Base-by-base conservation (phyloP, 2,329 filamentous ascomycete species). In the Emergomyces pasteurianus region DNA sequence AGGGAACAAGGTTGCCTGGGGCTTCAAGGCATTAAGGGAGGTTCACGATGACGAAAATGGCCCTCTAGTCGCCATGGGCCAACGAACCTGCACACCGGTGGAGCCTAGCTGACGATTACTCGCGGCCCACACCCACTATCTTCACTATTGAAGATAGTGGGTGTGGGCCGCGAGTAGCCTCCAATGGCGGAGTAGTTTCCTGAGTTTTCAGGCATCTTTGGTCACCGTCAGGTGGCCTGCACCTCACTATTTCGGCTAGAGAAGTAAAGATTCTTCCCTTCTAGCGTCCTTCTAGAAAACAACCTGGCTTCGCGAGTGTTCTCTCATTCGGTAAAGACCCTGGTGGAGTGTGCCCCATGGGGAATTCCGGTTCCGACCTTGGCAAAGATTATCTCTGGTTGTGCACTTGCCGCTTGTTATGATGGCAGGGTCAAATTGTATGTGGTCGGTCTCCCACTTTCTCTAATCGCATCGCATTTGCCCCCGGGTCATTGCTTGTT, bases 201-300 rank as follows among this genome's bases (percentile, higher is more conserved):
- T 26, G 23, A 26, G 16, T 7, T 34, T n/a, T n/a, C 50, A 18
- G 3, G 4, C n/a, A n/a, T 54, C 4, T 21, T n/a, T 36, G 34
- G 31, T 26, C 53, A 28, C 36, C 36, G 53, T n/a, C 53, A n/a
- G 21, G 18, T 40, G 8, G 53, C 14, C 36, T 28, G n/a, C 4
- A 40, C 1, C 53, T n/a, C 18, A 8, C 53, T 56, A 14, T 1
- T 23, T 7, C 3, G 53, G n/a, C 53, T 1, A 40, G n/a, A 18
- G 34, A n/a, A 14, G n/a, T 14, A 12, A 9, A 18, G 14, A 46
- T 26, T 1, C 6, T 7, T 6, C 23, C 40, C 56, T 58, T 58
- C 56, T 58, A 47, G 56, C 12, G 56, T 14, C 43, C 56, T 58
- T 58, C 56, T 21, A 47, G 56, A 58, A 47, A 14, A 34, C 42